Evolutionary conservation across 1,284 basidiomycete species (phyloP).

Genomic region (Sphagnurus paluster): DNA sequence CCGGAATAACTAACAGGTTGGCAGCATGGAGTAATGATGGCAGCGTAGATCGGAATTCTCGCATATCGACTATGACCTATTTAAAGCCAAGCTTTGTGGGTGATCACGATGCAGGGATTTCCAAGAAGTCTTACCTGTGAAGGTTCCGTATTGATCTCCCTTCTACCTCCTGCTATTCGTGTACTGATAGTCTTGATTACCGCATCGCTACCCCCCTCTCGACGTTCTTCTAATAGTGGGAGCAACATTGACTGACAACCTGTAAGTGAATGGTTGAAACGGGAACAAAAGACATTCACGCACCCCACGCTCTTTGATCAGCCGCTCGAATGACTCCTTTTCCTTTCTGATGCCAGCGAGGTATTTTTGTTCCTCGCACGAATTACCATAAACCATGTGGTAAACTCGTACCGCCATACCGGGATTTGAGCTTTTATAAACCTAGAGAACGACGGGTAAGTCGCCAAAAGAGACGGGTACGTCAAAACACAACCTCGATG

Average conservation of each 20-base stretch:
- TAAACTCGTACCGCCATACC: conserved; percentile 89
- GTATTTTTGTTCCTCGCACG: conserved; percentile 95
- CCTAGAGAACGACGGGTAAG: conserved; percentile 46
- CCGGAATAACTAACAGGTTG: conserved; percentile 81
- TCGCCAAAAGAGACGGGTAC: not conserved
- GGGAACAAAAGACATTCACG: conserved; percentile 30
- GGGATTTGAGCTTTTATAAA: conserved; percentile 81
- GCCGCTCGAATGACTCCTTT: conserved; percentile 91
- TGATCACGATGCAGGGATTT: conserved; percentile 6
- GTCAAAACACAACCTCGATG: conserved; percentile 66
- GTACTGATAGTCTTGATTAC: conserved; percentile 87
- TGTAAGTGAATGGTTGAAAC: conserved; percentile 3
- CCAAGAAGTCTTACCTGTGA: conserved; percentile 58
- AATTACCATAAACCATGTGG: conserved; percentile 91
- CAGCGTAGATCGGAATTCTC: conserved; percentile 93
- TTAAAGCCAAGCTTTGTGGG: not conserved
- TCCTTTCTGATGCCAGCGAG: conserved; percentile 87
- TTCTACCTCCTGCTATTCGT: conserved; percentile 84
- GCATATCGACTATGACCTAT: conserved; percentile 94
- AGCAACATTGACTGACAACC: conserved; percentile 80
- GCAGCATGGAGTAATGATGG: conserved; percentile 90
- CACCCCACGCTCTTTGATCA: conserved; percentile 92
- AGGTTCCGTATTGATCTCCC: conserved; percentile 65
- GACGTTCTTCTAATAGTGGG: conserved; percentile 79
- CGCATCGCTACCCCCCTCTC: conserved; percentile 47